Evolutionary conservation across 106 monocot genomes (phyloP).

Genomic region (Acorus gramineus): DNA sequence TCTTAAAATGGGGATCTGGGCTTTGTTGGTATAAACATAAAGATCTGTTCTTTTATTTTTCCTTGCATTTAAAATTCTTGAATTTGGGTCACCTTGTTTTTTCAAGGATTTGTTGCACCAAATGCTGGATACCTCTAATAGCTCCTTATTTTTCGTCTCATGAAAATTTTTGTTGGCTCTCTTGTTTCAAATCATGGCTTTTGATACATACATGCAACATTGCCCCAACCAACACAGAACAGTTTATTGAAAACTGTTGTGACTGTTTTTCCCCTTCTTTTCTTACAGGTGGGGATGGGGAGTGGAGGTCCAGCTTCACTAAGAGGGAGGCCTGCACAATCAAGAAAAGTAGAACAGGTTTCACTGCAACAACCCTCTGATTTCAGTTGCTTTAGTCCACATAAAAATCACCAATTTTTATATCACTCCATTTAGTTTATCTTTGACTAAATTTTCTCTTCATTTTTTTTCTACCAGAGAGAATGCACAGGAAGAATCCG

Average conservation of each 20-base stretch:
- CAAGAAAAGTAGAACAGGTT: conserved; percentile 88
- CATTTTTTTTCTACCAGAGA: conserved; percentile 28
- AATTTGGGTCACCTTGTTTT: not conserved
- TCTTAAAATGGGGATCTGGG: too few species aligned
- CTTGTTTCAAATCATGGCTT: too few species aligned
- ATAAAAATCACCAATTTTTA: conserved; percentile 3
- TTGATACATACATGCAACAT: too few species aligned
- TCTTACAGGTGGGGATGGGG: conserved; percentile 30
- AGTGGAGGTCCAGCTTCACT: conserved; percentile 60
- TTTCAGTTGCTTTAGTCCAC: conserved; percentile 22
- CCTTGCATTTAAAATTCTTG: too few species aligned
- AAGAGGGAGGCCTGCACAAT: conserved; percentile 62
- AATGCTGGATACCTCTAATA: too few species aligned
- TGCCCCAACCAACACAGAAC: too few species aligned
- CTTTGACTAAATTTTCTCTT: conserved; percentile 5
- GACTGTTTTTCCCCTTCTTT: conserved; percentile 9
- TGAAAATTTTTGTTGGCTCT: too few species aligned
- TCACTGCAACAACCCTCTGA: not conserved
- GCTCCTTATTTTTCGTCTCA: too few species aligned
- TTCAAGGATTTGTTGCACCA: too few species aligned
- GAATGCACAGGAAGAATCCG: conserved; percentile 25
- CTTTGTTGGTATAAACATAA: too few species aligned
- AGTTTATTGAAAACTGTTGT: not conserved
- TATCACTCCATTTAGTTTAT: conserved; percentile 8
- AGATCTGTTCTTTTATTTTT: too few species aligned